Base-by-base conservation (phyloP, 2,329 filamentous ascomycete species). In the Botrytis elliptica region DNA sequence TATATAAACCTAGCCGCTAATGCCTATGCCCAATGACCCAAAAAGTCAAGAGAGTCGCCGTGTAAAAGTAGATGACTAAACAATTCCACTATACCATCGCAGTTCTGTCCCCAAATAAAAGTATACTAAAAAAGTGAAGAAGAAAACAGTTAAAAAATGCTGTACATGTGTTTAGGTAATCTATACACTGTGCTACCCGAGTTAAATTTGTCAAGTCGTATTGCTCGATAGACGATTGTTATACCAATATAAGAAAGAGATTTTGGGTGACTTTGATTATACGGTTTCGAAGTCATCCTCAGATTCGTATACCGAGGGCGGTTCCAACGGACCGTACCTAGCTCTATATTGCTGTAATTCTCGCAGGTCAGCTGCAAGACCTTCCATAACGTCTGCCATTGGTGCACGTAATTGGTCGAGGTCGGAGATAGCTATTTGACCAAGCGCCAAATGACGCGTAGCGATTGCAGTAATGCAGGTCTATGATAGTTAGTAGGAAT, bases 391-490 rank as follows among this genome's bases (percentile, higher is more conserved):
- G 25, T 91, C 88, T 18, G 86, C 83, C 87, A 98, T 97, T 4
- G 94, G 92, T 33, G 89, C 91, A 18, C 93, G 90, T 75, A 97
- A 88, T 77, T 93, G 88, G 71, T 92, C 87, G 40, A 97, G 87
- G 76, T 87, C 85, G 63, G 86, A 84, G 67, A 93, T 86, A 1
- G 83, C 82, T 59, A 86, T 88, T 78, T 91, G 89, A 20, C 94
- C 93, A 49, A 88, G 87, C 77, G 93, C 89, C 82, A 97, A 88
- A 82, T 97, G 92, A 67, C 95, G 91, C 79, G 97, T 85, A 20
- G 90, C 86, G 69, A 98, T 87, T 0, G 93, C 94, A 46, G 92
- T 92, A 78, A 95, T 88, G 80, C 93, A 96, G 70, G 93, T 91
- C 94, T 97, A 65, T 14, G 38, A 40, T n/a, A 57, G 77, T 71